Evolutionary conservation across 495 filamentous ascomycete genomes (phyloP).

Genomic region (Daldinia loculata): DNA sequence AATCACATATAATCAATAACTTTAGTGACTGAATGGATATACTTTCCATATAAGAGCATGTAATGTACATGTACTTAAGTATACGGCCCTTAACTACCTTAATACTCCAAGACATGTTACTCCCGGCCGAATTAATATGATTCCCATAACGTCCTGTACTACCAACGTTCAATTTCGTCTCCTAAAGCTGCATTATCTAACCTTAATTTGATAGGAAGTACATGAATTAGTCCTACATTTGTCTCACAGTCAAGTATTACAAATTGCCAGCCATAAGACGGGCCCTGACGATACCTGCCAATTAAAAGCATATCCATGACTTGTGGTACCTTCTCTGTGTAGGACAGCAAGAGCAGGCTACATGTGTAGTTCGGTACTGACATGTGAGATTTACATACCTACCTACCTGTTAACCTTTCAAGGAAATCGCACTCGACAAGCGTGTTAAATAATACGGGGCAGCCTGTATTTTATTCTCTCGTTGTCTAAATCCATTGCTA

Average conservation of each 20-base stretch:
- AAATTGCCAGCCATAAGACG: conserved; percentile 1
- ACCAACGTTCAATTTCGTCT: not conserved
- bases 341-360: conserved; percentile 19
- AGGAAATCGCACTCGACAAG: conserved; percentile 14
- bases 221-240: conserved; percentile 4
- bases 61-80: too few relatives aligned
- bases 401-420: not conserved
- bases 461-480: not conserved
- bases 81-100: not conserved
- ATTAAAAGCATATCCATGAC: conserved; percentile 13
- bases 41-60: too few relatives aligned
- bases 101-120: not conserved
- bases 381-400: conserved; percentile 37
- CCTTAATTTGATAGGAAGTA: conserved; percentile 5
- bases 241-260: conserved; percentile 19
- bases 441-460: conserved; percentile 8
- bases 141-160: not conserved
- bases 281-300: conserved; percentile 32
- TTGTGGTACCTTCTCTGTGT: conserved; percentile 7
- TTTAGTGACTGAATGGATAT: too few relatives aligned
- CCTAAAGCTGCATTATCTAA: conserved; percentile 1
- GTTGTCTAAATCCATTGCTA: not conserved
- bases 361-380: conserved; percentile 25
- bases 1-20: too few relatives aligned
- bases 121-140: not conserved